Evolutionary conservation across 305 asterid species (phyloP), one percentile per base, ranked within the genome.

Genomic region (Ilex paraguariensis): DNA sequence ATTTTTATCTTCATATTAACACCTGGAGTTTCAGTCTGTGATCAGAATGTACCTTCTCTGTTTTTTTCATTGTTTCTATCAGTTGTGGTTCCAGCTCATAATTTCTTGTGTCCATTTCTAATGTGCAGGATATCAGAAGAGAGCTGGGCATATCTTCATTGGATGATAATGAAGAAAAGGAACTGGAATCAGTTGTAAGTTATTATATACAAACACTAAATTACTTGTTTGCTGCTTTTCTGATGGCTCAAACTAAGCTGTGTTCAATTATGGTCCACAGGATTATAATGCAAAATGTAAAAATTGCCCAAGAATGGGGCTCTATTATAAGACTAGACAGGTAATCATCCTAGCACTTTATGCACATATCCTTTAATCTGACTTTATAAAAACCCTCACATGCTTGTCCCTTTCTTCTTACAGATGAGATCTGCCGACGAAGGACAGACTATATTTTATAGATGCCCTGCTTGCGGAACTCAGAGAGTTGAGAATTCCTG

Each of bases 351-450:
- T 16, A 6, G n/a, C 28, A 10, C 7, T 50, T 39, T 16, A 8
- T 66, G 12, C 32, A 17, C 8, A n/a, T n/a, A 31, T 57, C 7
- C 28, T 57, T 46, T 3, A 15, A 50, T 42, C 59, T 10, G 16
- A 8, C 30, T 49, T 21, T 17, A 11, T 39, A 44, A n/a, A 61
- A 40, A 57, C 17, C 45, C 33, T 50, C 9, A 3, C 3, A 36
- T 31, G 0, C 45, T 30, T 11, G 10, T 13, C 46, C 48, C 49
- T 66, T 54, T 28, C 57, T 50, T 51, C 67, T 52, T 62, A 64
- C 90, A 91, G 95, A 91, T 74, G 16, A 77, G 98, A 77, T 91
- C 98, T 40, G 97, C 97, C 59, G 98, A 91, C 77, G 98, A 91
- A 85, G 98, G 98, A 60, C 95, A 91, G 76, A 91, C 98, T 13